Evolutionary conservation across 2,329 filamentous ascomycete genomes (phyloP), one percentile per base, ranked within the genome.

Genomic region (Arthrobotrys sinensis): DNA sequence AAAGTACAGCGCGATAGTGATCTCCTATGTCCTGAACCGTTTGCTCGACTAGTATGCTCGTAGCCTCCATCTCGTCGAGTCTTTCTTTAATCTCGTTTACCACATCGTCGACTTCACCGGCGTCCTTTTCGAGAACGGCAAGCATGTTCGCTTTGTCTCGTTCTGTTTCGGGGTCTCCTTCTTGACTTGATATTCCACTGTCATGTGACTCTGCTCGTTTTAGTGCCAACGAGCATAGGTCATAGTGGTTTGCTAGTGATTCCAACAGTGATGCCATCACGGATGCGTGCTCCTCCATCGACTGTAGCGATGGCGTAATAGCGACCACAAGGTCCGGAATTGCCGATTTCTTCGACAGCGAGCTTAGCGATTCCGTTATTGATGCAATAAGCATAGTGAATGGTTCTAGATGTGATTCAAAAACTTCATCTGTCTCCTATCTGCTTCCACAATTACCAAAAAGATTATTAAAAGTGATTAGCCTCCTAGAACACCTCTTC

Each of bases 21-120:
- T 75, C 75, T 28, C 73, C 71, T 14, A 82, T 72, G 19, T 79
- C 80, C 28, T 89, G 87, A 1, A 91, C 89, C 81, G 93, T 89
- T 12, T 88, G 87, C 14, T 89, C 86, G 11, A 97, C 88, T 24
- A 87, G 86, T 5, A 87, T 87, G 73, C 92, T 90, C 19, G 91
- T 89, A 0, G 86, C 86, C 83, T 97, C 93, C 89, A 98, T 96
- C 62, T 91, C 90, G 10, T 88, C 87, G 34, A 93, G 89, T 57
- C 90, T 90, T 67, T 94, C 92, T 68, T 91, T 89, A 63, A 99
- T 92, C 83, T 92, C 90, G 19, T 86, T 85, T 5, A 92, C 88
- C 1, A 91, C 90, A 72, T 89, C 89, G n/a, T 90, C 88, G 1
- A 92, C 90, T 81, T 91, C 88, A 5, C 86, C 86, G 0, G 90